Evolutionary conservation across 2,329 filamentous ascomycete species (phyloP), one percentile per base, ranked within the genome.

Genomic region (Trichoderma atroviride): DNA sequence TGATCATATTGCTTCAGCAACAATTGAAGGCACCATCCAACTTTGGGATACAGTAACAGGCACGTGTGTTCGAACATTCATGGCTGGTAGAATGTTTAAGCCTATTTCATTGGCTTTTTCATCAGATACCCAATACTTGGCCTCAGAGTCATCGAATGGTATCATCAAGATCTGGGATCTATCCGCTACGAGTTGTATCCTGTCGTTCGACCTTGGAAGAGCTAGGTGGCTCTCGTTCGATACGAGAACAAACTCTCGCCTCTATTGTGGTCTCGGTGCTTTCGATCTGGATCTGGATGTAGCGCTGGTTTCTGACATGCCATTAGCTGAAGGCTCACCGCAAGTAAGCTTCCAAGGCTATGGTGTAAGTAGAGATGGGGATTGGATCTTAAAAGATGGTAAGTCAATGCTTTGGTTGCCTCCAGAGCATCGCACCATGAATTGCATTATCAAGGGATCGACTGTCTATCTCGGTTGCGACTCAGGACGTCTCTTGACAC

Each of bases 331-430:
- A 31, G 22, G 13, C n/a, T n/a, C 43, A 2, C 37, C 13, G 58
- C 31, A 16, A 27, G 2, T 27, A 59, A 19, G n/a, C n/a, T 11
- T 43, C 47, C 16, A 27, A 47, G 27, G 59, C 3, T 70, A 66
- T 14, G 65, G 61, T 52, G 22, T 71, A 64, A 33, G 55, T 16
- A 9, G 5, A 14, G 35, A 50, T 16, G 7, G 66, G 13, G 37
- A 59, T 11, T 72, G 69, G 69, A 69, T 72, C 60, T 37, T 27
- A 29, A 70, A 71, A 55, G 66, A 71, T 40, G 58, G 61, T n/a
- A 67, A 70, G 37, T 47, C 52, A 37, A 59, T 73, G 22, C 43
- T 73, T 40, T 73, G 71, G 72, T 27, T 73, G 19, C 70, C 70
- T 31, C 33, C 55, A 13, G 68, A 69, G 1, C 71, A 71, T 70